Conservation (phyloP, 179 eudicot species). For the Carnegiea gigantea region DNA sequence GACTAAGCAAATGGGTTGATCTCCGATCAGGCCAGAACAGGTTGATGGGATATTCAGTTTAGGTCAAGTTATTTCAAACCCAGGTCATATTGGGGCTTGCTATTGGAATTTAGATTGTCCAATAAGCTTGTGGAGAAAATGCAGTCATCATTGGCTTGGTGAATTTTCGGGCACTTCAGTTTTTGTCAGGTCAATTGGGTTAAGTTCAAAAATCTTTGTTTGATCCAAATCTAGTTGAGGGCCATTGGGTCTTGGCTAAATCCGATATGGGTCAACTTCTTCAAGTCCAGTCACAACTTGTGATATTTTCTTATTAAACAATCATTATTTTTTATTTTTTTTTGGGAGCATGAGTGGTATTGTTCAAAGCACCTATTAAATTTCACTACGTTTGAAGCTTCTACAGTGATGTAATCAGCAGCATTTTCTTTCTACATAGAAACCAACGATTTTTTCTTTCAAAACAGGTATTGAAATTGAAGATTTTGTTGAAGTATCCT, state of each 20-base stretch:
- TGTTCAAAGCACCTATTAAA: no score
- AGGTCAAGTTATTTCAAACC: neutral
- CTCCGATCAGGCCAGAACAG: no score
- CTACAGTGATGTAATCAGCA: neutral
- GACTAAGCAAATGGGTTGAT: no score
- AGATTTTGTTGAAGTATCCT: slow-evolving; percentile 68
- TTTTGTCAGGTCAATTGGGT: neutral
- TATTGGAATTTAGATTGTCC: neutral
- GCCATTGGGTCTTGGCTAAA: no score
- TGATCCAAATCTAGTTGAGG: no score
- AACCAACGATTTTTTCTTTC: neutral
- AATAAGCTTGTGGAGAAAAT: neutral
- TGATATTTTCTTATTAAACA: neutral
- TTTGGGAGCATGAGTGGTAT: neutral
- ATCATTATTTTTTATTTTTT: neutral
- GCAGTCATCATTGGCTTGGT: neutral
- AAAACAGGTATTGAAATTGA: slow-evolving; percentile 74
- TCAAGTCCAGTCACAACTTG: neutral
- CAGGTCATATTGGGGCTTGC: neutral
- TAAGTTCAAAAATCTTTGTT: neutral
- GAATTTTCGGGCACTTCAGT: neutral
- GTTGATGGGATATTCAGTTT: no score
- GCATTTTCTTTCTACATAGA: neutral
- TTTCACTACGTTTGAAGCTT: neutral
- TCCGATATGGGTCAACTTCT: no score